Conservation (phyloP, 148 eudicot genomes). For the Gaultheria prostrata region DNA sequence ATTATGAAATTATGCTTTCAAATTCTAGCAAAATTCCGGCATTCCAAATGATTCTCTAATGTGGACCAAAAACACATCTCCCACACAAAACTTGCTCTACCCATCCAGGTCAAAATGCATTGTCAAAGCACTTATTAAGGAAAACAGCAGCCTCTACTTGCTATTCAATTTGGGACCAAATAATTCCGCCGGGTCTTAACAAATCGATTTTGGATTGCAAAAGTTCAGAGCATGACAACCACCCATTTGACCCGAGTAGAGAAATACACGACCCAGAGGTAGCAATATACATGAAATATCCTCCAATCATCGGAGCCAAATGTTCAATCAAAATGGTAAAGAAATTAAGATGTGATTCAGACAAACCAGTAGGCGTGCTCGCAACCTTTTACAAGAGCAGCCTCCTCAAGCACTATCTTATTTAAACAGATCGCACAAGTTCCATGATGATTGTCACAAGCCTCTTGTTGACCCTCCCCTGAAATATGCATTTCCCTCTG, state of each 20-base stretch:
- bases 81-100: neutral
- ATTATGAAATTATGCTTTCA: neutral
- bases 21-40: neutral
- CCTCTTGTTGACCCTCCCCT: slow-evolving; percentile 20
- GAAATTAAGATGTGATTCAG: slow-evolving; percentile 16
- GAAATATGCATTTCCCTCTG: slow-evolving; percentile 40
- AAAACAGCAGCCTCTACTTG: neutral
- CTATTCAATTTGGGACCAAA: neutral
- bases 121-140: neutral
- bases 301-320: neutral
- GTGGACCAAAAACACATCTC: neutral
- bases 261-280: neutral
- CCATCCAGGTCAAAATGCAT: neutral
- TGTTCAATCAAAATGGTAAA: neutral
- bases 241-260: neutral
- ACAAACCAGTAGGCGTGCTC: slow-evolving; percentile 99
- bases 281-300: neutral
- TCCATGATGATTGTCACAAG: slow-evolving; percentile 50
- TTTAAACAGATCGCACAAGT: slow-evolving; percentile 87
- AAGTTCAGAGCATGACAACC: neutral
- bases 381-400: slow-evolving; percentile 97
- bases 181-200: neutral
- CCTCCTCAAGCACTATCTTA: slow-evolving; percentile 67
- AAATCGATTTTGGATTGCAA: neutral
- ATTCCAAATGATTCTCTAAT: neutral